Conservation (phyloP, 225 moss, liverwort and hornwort genomes). For the Neckera pumila region DNA sequence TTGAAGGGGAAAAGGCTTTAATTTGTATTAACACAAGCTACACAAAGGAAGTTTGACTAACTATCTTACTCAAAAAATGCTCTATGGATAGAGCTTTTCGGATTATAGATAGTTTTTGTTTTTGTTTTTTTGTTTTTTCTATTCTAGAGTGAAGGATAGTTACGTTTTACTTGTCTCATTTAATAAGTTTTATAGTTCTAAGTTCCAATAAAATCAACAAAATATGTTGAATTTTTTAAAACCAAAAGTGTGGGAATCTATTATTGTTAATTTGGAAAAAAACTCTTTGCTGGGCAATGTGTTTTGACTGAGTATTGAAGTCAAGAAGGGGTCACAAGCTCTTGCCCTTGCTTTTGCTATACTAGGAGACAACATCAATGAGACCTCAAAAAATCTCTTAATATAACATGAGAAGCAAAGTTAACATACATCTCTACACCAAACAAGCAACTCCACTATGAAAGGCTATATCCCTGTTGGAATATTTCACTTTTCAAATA, state of each 20-base stretch:
- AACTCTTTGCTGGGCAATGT: background rate
- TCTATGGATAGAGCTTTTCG: background rate
- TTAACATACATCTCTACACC: background rate
- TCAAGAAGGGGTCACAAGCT: background rate
- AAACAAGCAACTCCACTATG: background rate
- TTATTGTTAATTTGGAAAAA: background rate
- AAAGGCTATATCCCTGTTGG: background rate
- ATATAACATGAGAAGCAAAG: background rate
- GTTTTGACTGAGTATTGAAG: background rate
- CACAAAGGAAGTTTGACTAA: background rate
- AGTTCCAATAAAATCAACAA: background rate
- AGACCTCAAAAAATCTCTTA: background rate
- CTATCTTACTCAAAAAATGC: rapidly evolving
- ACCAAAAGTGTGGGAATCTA: background rate
- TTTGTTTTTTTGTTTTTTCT: rapidly evolving
- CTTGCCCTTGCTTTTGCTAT: background rate
- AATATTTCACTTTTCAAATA: background rate
- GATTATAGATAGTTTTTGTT: background rate
- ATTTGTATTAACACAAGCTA: background rate
- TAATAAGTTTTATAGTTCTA: background rate
- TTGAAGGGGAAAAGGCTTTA: background rate
- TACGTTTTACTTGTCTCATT: background rate
- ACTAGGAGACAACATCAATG: background rate
- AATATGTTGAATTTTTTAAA: background rate
- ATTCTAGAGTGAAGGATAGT: background rate